A percentile compares a stretch with the other conserved stretches of the same genome.
Evolutionary conservation across 371 early-diverging fungal species (phyloP).

Genomic region (Dichotomocladium elegans): DNA sequence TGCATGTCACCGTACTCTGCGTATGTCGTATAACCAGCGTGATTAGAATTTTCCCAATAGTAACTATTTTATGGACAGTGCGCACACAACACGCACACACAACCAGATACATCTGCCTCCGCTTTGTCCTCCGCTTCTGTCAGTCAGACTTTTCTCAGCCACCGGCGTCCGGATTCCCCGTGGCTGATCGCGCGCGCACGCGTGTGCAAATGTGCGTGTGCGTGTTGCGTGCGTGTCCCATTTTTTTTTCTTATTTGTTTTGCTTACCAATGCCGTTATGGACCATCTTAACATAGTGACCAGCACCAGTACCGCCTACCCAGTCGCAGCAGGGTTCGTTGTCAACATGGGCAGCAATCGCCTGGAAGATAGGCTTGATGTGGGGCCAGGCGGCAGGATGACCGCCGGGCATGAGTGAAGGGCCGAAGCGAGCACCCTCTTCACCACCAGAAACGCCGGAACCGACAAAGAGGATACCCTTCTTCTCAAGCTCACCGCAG

Average conservation of each 20-base stretch:
- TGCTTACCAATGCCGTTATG: conserved; percentile 94
- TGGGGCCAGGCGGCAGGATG: conserved; percentile 89
- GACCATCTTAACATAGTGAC: conserved; percentile 99
- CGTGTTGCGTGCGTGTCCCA: too few relatives aligned
- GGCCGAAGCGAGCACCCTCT: conserved; percentile 98
- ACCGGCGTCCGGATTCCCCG: too few relatives aligned
- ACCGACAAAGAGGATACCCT: conserved; percentile 94
- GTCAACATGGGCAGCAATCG: conserved; percentile 89
- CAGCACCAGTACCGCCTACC: conserved; percentile 98
- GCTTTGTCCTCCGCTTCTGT: too few relatives aligned
- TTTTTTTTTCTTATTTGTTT: too few relatives aligned
- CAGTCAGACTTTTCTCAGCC: too few relatives aligned
- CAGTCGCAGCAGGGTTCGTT: conserved; percentile 98
- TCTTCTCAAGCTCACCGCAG: conserved; percentile 76
- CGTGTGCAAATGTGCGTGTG: too few relatives aligned
- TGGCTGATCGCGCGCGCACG: too few relatives aligned
- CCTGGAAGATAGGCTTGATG: conserved; percentile 94
- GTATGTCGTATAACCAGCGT: neutral
- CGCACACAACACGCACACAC: too few relatives aligned
- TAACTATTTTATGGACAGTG: too few relatives aligned
- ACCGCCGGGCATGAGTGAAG: conserved; percentile 99
- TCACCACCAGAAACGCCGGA: conserved; percentile 99
- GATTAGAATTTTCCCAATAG: too few relatives aligned
- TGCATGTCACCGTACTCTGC: conserved; percentile 99
- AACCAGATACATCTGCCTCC: too few relatives aligned